Evolutionary conservation across 2,329 filamentous ascomycete genomes (phyloP), one percentile per base, ranked within the genome.

Genomic region (Fusarium miscanthi): DNA sequence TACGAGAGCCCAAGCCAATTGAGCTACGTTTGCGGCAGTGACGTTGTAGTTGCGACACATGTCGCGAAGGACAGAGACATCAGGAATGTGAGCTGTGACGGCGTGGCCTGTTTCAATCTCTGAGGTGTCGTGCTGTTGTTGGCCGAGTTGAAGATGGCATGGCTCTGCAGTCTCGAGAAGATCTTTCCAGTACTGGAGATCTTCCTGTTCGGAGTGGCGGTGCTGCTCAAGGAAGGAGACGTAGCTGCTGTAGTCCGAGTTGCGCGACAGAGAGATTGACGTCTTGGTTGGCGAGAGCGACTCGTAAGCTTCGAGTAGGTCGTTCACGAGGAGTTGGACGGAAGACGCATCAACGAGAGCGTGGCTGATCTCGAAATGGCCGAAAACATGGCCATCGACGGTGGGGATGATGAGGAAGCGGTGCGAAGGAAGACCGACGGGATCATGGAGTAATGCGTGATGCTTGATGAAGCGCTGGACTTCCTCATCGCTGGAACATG

Each of bases 71-170:
- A 30, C 54, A 3, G 54, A 27, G 6, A 49, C 6, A 2, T 58
- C 31, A 9, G 54, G 16, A 1, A 58, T 49, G 1, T 58, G 40
- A 30, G 41, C 54, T 12, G 41, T 38, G 4, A 58, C 41, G 0
- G 54, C 54, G 2, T 58, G 54, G 13, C 31, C 54, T 6, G 19
- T 16, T 2, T 58, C 54, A 3, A 17, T 9, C 8, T 58, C 41
- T 0, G 31, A 13, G 2, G 31, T 3, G 2, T 21, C 17, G 0
- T 30, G 10, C 0, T 49, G 54, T 4, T 58, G 54, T 1, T 49
- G 54, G 14, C 41, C 31, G 23, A 49, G n/a, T 7, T 58, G 54
- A 6, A 58, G 54, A 27, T 58, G 41, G 4, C 54, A 58, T 23
- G 54, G 54, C 14, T 58, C 54, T 1, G 54, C 54, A 14, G 54